Conservation (phyloP, 2,329 filamentous ascomycete genomes). For the Coniochaeta sp. region DNA sequence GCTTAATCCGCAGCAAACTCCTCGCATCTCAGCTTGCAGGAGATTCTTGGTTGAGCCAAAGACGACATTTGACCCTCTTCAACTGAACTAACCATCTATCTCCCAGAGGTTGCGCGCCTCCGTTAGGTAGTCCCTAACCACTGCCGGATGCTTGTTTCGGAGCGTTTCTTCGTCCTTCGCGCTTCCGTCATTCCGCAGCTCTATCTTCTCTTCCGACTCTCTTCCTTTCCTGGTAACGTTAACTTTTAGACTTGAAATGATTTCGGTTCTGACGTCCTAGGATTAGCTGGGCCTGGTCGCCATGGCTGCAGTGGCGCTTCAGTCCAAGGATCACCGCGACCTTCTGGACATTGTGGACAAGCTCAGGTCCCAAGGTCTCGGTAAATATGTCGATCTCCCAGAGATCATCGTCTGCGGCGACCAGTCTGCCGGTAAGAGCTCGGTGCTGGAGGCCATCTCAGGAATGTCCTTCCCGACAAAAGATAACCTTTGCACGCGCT, state of each 20-base stretch:
- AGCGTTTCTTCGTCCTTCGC: not conserved
- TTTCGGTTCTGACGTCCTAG: not conserved
- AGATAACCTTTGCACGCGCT: constrained; percentile 53
- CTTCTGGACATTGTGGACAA: constrained; percentile 31
- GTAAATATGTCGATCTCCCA: constrained; percentile 30
- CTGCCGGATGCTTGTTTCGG: not conserved
- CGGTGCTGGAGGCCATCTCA: constrained; percentile 57
- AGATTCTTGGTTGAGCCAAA: no score
- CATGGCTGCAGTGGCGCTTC: constrained; percentile 7
- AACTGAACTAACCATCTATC: no score
- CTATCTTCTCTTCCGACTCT: not conserved
- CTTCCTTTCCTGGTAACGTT: not conserved
- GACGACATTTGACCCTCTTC: no score
- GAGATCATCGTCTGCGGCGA: constrained; percentile 53
- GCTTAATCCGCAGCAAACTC: no score
- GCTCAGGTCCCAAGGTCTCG: constrained; percentile 27
- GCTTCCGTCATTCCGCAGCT: no score
- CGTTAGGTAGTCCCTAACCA: not conserved
- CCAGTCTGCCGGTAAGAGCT: constrained; percentile 57
- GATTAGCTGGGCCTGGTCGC: not conserved
- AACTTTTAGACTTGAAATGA: not conserved
- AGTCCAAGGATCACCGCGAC: constrained; percentile 20
- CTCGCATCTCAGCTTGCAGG: no score
- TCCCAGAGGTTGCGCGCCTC: no score
- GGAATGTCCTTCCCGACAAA: constrained; percentile 52